Base-by-base conservation (phyloP, 805 yeast genomes). In the Wickerhamia fluorescens region DNA sequence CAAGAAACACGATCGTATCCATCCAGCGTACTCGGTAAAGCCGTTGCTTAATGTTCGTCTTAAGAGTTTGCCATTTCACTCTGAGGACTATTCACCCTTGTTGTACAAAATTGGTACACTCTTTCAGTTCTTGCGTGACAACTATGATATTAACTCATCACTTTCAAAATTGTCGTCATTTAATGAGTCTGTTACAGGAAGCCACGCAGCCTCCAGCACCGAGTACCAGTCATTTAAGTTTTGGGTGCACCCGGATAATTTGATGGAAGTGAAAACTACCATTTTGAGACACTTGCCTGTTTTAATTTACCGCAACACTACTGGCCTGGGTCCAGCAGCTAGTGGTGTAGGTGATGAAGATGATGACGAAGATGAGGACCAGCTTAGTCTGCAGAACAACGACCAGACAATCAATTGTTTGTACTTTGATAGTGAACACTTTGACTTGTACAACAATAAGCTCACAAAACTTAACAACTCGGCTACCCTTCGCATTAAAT, bases 261-360 rank as follows among this genome's bases (percentile, higher is more conserved):
- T 92, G 51, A 88, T 89, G 96, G 97, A 89, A 60, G 95, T 88
- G 32, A 89, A 89, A 62, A 86, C 97, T n/a, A 77, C 87, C 35
- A 84, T 89, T 41, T 71, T 89, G 51, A 80, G 97, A 53, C 94
- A 86, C 47, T 71, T 89, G 41, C 98, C 98, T 2, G 94, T 88
- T 5, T 68, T 89, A 38, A 82, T 89, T 27, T 92, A 87, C 49
- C 54, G 45, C 36, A 37, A 44, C 45, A 49, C 71, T 39, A 65
- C 69, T 41, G n/a, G n/a, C n/a, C n/a, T n/a, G n/a, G n/a, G n/a
- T n/a, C n/a, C n/a, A n/a, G n/a, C n/a, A n/a, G 68, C 58, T 28
- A 66, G 67, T 33, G 68, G 55, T 26, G 61, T 61, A 30, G 65
- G 63, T 26, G 72, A 62, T 25, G 75, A 68, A 33, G 73, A 69